A percentile compares a stretch with the other conserved stretches of the same genome.
phyloP scores from a whole-genome alignment of 352 stramenopile species.

The Globisporangium cederbergense region DNA sequence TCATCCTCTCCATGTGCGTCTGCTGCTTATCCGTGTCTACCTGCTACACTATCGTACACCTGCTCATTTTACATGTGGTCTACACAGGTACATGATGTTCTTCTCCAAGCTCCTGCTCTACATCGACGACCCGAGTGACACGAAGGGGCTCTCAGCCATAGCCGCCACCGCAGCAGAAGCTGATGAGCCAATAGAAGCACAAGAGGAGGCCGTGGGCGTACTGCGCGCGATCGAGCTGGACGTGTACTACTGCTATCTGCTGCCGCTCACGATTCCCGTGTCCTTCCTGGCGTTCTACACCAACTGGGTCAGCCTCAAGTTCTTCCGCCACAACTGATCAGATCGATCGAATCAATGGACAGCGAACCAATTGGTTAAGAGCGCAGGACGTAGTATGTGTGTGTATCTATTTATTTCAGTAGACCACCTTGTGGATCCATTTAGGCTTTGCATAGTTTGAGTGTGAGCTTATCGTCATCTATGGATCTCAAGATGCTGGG shows the following conservation, averaged over 20 bases:
- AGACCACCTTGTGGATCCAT: not conserved
- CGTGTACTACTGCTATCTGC: constrained; percentile 78
- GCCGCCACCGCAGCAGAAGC: not conserved
- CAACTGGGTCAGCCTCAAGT: constrained; percentile 86
- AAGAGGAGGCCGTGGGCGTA: constrained; percentile 15
- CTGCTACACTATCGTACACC: not conserved
- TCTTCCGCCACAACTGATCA: constrained; percentile 76
- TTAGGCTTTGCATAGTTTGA: not conserved
- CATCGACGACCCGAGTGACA: constrained; percentile 14
- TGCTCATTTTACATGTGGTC: not conserved
- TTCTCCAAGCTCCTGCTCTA: constrained; percentile 56
- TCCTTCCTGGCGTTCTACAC: constrained; percentile 74
- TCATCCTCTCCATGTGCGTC: constrained; percentile 61
- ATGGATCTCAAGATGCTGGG: not conserved
- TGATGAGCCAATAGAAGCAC: not conserved
- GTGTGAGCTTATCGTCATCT: not conserved
- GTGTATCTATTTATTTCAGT: not conserved
- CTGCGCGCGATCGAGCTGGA: constrained; percentile 52
- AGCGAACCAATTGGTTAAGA: not conserved
- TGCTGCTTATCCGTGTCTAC: not conserved
- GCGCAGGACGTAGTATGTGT: not conserved
- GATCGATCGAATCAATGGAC: not conserved
- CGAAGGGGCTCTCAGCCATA: constrained; percentile 6
- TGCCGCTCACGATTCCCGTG: constrained; percentile 75
- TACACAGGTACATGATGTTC: constrained; percentile 65